Base-by-base conservation (phyloP, 1,139 yeast species). In the Suzukiozyma palmioleophila region DNA sequence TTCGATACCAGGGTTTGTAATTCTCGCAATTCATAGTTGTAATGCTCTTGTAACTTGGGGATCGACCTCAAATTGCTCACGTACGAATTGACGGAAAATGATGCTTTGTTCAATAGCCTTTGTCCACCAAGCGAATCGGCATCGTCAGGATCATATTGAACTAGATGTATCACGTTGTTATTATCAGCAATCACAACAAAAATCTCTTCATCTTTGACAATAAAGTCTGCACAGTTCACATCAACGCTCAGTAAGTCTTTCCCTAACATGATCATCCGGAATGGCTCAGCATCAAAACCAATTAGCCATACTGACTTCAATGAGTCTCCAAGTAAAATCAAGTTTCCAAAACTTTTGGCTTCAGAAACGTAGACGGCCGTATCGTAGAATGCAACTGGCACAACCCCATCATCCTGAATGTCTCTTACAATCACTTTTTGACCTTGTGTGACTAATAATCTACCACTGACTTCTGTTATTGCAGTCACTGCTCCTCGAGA, bases 281-380 rank as follows among this genome's bases (percentile, higher is more conserved):
- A 90, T 1, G 98, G 99, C 52, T 92, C 97, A 3, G 95, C 92
- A 56, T 90, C 96, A 61, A 89, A 90, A 1, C 97, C 97, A 21
- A 82, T 83, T 42, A 94, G 70, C 73, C 92, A 81, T 7, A 88
- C 69, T 48, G 95, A 84, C 49, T 86, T 84, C 59, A 81, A 70
- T 0, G 88, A 72, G 60, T 92, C 99, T 14, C 95, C 96, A 22
- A 89, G 61, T 2, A 88, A 51, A 22, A 90, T 58, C 54, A 90
- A 65, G 57, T 90, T 88, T 30, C 95, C 92, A 57, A 87, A 80
- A 48, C 89, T 75, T 59, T 90, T 90, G 21, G 88, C 76, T 48
- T 86, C 95, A 11, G 85, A 73, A 2, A 88, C 81, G 57, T 79
- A 88, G 1, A 89, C 79, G 2, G 92, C 80, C 21, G 90, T 78